phyloP scores from a whole-genome alignment of 2,329 filamentous ascomycete species.

The Rhinocladiella mackenziei region DNA sequence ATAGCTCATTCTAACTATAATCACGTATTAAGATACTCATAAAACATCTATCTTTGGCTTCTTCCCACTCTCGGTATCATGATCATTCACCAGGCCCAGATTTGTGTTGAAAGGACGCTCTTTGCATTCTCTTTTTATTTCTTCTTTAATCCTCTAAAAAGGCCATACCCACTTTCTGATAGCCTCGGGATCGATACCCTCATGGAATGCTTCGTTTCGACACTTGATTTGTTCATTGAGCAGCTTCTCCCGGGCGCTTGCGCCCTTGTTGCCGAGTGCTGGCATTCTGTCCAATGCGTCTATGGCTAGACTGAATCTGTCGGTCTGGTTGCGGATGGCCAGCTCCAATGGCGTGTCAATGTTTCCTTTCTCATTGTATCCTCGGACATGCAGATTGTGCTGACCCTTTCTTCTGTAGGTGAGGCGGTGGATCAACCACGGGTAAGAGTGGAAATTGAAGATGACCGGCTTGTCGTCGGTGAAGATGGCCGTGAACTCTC shows the following conservation, averaged over 20 bases:
- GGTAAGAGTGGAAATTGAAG: slow-evolving; percentile 83
- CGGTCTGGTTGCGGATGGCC: slow-evolving; percentile 71
- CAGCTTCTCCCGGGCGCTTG: slow-evolving; percentile 60
- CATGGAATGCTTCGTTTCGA: slow-evolving; percentile 63
- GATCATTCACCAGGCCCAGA: not conserved
- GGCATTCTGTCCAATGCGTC: slow-evolving; percentile 68
- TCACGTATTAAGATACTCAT: too few relatives aligned
- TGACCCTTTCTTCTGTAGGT: slow-evolving; percentile 70
- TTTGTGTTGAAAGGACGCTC: too few relatives aligned
- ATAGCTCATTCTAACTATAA: too few relatives aligned
- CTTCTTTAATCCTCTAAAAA: slow-evolving; percentile 28
- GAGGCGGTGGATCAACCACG: slow-evolving; percentile 72
- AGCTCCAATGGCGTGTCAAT: slow-evolving; percentile 77
- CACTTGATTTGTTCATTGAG: slow-evolving; percentile 62
- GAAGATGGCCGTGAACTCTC: slow-evolving; percentile 66
- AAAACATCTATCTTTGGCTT: too few relatives aligned
- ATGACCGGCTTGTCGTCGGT: slow-evolving; percentile 68
- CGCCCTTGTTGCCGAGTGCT: slow-evolving; percentile 59
- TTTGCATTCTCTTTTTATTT: too few relatives aligned
- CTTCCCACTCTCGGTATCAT: not conserved
- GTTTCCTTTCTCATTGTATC: slow-evolving; percentile 79
- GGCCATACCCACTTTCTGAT: slow-evolving; percentile 66
- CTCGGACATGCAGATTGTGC: slow-evolving; percentile 66
- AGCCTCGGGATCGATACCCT: slow-evolving; percentile 64
- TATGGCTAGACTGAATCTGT: slow-evolving; percentile 72